Evolutionary conservation across 495 filamentous ascomycete species (phyloP).

Genomic region (Xylaria grammica): DNA sequence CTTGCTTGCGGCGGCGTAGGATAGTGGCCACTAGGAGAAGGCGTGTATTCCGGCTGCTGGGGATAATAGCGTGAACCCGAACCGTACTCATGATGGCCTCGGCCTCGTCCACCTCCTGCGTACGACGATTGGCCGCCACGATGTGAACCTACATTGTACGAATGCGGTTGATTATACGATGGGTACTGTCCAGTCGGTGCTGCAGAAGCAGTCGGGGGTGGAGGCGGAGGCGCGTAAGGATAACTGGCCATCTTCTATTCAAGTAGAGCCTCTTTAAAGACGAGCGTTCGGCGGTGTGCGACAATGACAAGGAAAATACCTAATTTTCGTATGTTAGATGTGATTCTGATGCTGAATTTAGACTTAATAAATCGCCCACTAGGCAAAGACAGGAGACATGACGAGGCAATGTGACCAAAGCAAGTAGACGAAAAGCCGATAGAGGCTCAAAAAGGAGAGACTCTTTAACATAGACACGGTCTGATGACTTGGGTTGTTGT

Average conservation of each 20-base stretch:
- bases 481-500: not conserved
- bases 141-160: slow-evolving; percentile 30
- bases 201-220: slow-evolving; percentile 51
- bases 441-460: not conserved
- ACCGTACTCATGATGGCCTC: slow-evolving; percentile 35
- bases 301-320: slow-evolving; percentile 10
- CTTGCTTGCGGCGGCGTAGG: slow-evolving; percentile 36
- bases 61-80: slow-evolving; percentile 34
- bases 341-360: no score
- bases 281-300: not conserved
- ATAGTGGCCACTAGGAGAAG: slow-evolving; percentile 33
- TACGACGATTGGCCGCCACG: slow-evolving; percentile 33
- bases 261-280: slow-evolving; percentile 7
- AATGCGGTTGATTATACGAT: slow-evolving; percentile 43
- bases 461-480: not conserved
- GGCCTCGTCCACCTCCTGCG: slow-evolving; percentile 29
- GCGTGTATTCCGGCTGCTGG: slow-evolving; percentile 29
- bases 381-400: not conserved
- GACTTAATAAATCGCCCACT: no score
- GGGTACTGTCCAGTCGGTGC: slow-evolving; percentile 42
- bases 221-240: slow-evolving; percentile 59
- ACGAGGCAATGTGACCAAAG: not conserved
- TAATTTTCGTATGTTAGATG: slow-evolving; percentile 6
- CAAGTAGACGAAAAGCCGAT: not conserved
- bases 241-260: slow-evolving; percentile 49